Percentiles rank a stretch among this genome's conserved stretches.
Evolutionary conservation across 108 stramenopile species (phyloP).

Genomic region (Nitzschia sp.): DNA sequence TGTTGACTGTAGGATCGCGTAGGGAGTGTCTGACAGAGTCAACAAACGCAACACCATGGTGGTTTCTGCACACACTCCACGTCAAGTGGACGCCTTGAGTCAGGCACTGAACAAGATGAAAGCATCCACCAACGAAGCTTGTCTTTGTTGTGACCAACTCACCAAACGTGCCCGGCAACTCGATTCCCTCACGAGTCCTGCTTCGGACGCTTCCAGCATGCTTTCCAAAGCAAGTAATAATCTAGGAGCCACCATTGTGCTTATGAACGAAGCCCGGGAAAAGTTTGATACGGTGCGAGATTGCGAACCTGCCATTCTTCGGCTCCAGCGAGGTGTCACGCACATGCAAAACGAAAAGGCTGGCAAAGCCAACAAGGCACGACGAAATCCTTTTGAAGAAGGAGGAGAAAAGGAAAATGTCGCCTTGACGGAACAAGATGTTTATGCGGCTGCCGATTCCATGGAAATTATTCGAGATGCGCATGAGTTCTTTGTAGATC

Average conservation of each 20-base stretch:
- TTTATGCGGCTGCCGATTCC: conserved; percentile 80
- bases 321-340: conserved; percentile 59
- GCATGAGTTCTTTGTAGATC: conserved; percentile 69
- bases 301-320: conserved; percentile 73
- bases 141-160: conserved; percentile 60
- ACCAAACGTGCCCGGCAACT: conserved; percentile 69
- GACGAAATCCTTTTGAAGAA: conserved; percentile 31
- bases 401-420: conserved; percentile 20
- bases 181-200: conserved; percentile 77
- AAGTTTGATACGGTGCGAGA: conserved; percentile 83
- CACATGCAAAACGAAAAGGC: conserved; percentile 51
- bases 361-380: conserved; percentile 28
- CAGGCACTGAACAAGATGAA: conserved; percentile 54
- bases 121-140: conserved; percentile 50
- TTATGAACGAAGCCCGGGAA: conserved; percentile 75
- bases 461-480: conserved; percentile 88
- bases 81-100: conserved; percentile 50
- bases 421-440: conserved; percentile 72
- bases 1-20: no score
- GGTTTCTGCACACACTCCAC: conserved; percentile 27
- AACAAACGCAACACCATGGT: conserved; percentile 13
- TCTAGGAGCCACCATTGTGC: conserved; percentile 51
- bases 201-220: conserved; percentile 69
- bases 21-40: neutral
- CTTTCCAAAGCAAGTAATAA: conserved; percentile 62